Evolutionary conservation across 352 stramenopile genomes (phyloP).

Genomic region (Globisporangium paddicum): DNA sequence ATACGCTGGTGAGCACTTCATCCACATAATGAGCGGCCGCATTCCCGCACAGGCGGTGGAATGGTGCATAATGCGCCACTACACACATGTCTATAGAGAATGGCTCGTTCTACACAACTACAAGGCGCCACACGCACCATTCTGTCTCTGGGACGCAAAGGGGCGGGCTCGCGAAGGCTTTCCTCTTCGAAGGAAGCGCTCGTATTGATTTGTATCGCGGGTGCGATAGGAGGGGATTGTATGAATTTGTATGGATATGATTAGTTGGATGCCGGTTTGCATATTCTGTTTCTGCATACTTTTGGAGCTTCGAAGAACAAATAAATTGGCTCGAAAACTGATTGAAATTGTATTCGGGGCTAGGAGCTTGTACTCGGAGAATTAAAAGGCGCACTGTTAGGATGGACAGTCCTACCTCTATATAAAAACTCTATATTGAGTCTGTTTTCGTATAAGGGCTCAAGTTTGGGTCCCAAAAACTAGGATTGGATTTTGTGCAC

Average conservation of each 20-base stretch:
- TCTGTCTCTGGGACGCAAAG: neutral
- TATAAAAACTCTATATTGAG: no score
- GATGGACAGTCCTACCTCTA: no score
- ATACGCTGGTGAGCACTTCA: neutral
- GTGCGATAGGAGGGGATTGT: neutral
- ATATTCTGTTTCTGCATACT: no score
- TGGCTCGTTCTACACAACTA: neutral
- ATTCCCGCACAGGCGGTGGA: neutral
- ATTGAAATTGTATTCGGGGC: no score
- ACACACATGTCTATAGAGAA: neutral
- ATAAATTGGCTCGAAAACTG: no score
- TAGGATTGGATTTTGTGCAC: no score
- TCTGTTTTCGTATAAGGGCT: no score
- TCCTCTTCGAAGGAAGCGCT: neutral
- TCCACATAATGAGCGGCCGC: neutral
- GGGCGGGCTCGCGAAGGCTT: neutral
- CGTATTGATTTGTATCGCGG: neutral
- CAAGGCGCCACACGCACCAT: neutral
- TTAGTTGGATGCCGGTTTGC: no score
- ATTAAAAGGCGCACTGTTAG: no score
- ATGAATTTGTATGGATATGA: no score
- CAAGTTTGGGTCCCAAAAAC: no score
- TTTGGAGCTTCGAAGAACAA: no score
- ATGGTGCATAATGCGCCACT: neutral
- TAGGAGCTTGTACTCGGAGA: neutral